Evolutionary conservation across 2,329 filamentous ascomycete genomes (phyloP).

Genomic region (Rugonectria rugulosa): DNA sequence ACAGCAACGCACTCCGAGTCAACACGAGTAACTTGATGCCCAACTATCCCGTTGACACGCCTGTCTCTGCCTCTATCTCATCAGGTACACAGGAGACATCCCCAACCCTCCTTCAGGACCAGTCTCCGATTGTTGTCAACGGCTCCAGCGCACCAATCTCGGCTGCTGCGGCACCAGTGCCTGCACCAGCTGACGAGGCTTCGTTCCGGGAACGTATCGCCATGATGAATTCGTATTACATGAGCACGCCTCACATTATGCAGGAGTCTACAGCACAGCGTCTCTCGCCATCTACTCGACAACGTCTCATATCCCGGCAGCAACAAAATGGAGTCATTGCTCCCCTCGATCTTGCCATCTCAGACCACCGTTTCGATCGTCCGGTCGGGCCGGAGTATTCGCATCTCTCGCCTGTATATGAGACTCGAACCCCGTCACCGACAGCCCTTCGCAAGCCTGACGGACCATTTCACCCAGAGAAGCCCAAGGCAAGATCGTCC

Average conservation of each 20-base stretch:
- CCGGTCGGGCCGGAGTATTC: slow-evolving; percentile 50
- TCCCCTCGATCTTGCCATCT: slow-evolving; percentile 63
- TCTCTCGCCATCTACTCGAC: slow-evolving; percentile 45
- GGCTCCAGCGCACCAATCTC: slow-evolving; percentile 39
- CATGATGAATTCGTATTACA: slow-evolving; percentile 47
- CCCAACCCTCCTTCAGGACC: slow-evolving; percentile 33
- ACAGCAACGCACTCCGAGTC: slow-evolving; percentile 42
- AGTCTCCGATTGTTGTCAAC: slow-evolving; percentile 46
- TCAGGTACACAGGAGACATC: slow-evolving; percentile 15
- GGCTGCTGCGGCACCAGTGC: slow-evolving; percentile 24
- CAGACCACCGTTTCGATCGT: slow-evolving; percentile 50
- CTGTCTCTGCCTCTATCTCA: slow-evolving; percentile 13
- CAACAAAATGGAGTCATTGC: slow-evolving; percentile 60
- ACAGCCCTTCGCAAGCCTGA: slow-evolving; percentile 65
- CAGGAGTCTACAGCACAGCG: slow-evolving; percentile 42
- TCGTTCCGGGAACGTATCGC: slow-evolving; percentile 53
- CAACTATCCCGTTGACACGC: slow-evolving; percentile 24
- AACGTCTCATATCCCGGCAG: slow-evolving; percentile 50
- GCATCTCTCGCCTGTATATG: slow-evolving; percentile 76
- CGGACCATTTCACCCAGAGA: slow-evolving; percentile 40
- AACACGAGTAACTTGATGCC: slow-evolving; percentile 25
- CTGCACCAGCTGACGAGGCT: slow-evolving; percentile 45
- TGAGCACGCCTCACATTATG: slow-evolving; percentile 37
- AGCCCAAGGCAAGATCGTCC: slow-evolving; percentile 31
- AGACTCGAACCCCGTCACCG: slow-evolving; percentile 75